Evolutionary conservation across 2,329 filamentous ascomycete genomes (phyloP).

Genomic region (Leptographium wingfieldii): DNA sequence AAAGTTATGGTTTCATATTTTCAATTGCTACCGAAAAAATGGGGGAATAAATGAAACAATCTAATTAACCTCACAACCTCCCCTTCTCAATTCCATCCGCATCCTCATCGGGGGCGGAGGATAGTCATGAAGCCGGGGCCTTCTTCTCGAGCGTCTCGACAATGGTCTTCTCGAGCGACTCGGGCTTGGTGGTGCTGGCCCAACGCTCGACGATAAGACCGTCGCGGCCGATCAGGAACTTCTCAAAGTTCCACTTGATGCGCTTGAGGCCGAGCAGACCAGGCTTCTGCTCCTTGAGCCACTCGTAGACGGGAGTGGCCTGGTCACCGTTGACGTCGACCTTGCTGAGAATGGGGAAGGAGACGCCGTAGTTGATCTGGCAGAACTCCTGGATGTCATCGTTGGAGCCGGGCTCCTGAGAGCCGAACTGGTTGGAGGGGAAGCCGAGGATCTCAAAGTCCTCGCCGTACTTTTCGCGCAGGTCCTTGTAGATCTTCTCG

Average conservation of each 20-base stretch:
- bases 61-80: not conserved
- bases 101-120: not conserved
- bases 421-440: slow-evolving; percentile 95
- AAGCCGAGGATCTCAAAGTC: slow-evolving; percentile 86
- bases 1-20: not conserved
- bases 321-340: slow-evolving; percentile 83
- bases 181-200: slow-evolving; percentile 81
- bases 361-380: slow-evolving; percentile 87
- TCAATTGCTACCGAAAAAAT: not conserved
- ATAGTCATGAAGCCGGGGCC: slow-evolving; percentile 15
- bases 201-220: slow-evolving; percentile 77
- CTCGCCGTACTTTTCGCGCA: slow-evolving; percentile 57
- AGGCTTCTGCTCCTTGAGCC: slow-evolving; percentile 59
- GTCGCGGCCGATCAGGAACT: slow-evolving; percentile 81
- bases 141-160: slow-evolving; percentile 57
- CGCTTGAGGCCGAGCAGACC: slow-evolving; percentile 79
- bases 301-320: slow-evolving; percentile 69
- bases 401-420: slow-evolving; percentile 74
- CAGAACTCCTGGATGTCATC: slow-evolving; percentile 77
- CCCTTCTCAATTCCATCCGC: not conserved
- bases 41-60: not conserved
- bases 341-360: slow-evolving; percentile 85
- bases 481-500: slow-evolving; percentile 73
- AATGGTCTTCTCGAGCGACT: slow-evolving; percentile 62
- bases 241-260: slow-evolving; percentile 99